Evolutionary conservation across 2,329 filamentous ascomycete genomes (phyloP).

Genomic region (Monosporascus sp.): DNA sequence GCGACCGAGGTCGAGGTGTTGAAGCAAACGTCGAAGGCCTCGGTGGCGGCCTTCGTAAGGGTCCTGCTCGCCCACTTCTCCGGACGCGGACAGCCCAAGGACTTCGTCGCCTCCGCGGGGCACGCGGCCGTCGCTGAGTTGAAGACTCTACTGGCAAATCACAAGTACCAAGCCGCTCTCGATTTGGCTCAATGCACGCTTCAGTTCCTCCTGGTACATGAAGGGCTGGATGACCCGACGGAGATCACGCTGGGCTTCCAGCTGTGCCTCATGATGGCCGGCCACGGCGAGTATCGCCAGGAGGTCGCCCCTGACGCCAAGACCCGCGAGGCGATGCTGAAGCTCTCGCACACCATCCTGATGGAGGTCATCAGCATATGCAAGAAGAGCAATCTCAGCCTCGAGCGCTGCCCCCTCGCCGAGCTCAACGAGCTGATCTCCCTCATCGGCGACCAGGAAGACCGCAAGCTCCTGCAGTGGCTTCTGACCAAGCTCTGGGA

Average conservation of each 20-base stretch:
- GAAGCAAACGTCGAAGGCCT: background rate
- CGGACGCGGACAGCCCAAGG: background rate
- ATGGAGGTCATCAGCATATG: background rate
- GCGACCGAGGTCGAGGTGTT: background rate
- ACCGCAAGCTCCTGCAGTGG: background rate
- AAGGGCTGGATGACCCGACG: background rate
- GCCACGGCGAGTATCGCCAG: background rate
- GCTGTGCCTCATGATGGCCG: background rate
- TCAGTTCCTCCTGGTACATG: background rate
- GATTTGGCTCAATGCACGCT: background rate
- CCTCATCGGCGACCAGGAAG: background rate
- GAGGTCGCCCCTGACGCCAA: background rate
- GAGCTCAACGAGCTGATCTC: background rate
- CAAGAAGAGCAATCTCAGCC: background rate
- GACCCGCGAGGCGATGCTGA: background rate
- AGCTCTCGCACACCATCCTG: background rate
- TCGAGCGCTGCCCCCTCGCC: background rate
- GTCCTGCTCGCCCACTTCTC: background rate
- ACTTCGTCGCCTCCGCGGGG: background rate
- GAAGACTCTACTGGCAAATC: background rate
- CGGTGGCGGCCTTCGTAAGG: background rate
- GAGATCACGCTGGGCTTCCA: background rate
- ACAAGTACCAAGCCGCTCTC: background rate
- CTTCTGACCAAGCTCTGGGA: background rate
- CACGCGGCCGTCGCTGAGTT: background rate